Evolutionary conservation across 2,329 filamentous ascomycete genomes (phyloP).

Genomic region (Penicillium sp.): DNA sequence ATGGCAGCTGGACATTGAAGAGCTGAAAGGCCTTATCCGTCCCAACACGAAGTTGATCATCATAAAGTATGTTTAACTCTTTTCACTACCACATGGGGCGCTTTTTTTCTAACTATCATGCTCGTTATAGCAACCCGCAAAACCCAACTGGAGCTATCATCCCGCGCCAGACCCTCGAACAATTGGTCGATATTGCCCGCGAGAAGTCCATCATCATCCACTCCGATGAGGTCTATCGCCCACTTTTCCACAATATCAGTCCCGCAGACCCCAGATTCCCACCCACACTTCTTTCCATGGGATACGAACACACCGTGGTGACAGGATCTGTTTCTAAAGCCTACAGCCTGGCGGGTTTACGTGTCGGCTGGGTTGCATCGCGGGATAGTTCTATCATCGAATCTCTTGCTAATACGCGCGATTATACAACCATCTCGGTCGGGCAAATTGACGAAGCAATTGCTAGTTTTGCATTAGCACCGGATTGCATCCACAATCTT

Average conservation of each 20-base stretch:
- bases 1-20: constrained; percentile 66
- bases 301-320: constrained; percentile 68
- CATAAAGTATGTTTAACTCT: constrained; percentile 49
- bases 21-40: constrained; percentile 62
- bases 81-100: not conserved
- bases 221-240: constrained; percentile 80
- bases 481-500: constrained; percentile 62
- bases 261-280: constrained; percentile 57
- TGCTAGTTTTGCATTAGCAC: constrained; percentile 70
- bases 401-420: constrained; percentile 62
- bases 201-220: constrained; percentile 66
- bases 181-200: constrained; percentile 64
- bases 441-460: constrained; percentile 79
- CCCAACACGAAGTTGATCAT: constrained; percentile 58
- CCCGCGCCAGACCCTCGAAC: constrained; percentile 58
- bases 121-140: constrained; percentile 65
- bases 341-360: constrained; percentile 77
- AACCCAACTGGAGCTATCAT: constrained; percentile 67
- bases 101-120: not conserved
- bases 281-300: constrained; percentile 69
- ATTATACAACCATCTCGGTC: constrained; percentile 85
- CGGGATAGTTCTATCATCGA: constrained; percentile 63
- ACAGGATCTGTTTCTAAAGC: constrained; percentile 85
- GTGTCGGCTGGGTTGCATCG: constrained; percentile 79
- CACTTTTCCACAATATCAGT: constrained; percentile 71